Conservation (phyloP, 768 basidiomycete genomes). For the Phlebiopsis gigantea region DNA sequence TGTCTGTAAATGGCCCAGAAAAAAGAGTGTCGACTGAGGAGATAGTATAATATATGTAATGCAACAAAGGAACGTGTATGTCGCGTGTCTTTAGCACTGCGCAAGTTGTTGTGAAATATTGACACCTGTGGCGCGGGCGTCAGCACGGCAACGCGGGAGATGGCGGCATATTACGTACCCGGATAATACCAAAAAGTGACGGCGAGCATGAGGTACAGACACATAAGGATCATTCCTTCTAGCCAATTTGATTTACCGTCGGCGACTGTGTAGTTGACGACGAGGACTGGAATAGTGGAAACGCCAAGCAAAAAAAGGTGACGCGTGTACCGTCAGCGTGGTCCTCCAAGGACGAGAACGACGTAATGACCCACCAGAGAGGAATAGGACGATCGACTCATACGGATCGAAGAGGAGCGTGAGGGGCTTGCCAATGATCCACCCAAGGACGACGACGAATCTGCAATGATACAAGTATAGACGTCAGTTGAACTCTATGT, state of each 20-base stretch:
- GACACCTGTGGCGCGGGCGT: constrained; percentile 10
- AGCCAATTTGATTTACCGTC: constrained; percentile 93
- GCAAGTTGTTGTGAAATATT: constrained; percentile 8
- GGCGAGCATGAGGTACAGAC: constrained; percentile 53
- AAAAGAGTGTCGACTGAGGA: background rate
- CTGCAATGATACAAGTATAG: constrained; percentile 6
- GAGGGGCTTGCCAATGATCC: constrained; percentile 75
- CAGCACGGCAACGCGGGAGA: background rate
- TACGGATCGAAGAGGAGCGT: constrained; percentile 85
- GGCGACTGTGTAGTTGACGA: constrained; percentile 71
- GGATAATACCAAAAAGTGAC: constrained; percentile 53
- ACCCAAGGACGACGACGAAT: constrained; percentile 72
- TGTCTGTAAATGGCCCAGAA: background rate
- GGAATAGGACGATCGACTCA: constrained; percentile 55
- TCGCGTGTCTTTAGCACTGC: background rate
- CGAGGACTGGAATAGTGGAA: constrained; percentile 32
- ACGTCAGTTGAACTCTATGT: background rate
- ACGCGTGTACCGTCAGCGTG: background rate
- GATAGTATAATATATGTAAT: background rate
- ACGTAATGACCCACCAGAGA: constrained; percentile 35
- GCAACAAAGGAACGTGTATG: background rate
- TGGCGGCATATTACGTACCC: constrained; percentile 24
- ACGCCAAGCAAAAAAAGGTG: constrained; percentile 13
- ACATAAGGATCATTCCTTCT: constrained; percentile 80
- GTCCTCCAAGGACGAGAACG: background rate